Evolutionary conservation across 2,329 filamentous ascomycete species (phyloP).

Genomic region (Penicillium oxalicum): DNA sequence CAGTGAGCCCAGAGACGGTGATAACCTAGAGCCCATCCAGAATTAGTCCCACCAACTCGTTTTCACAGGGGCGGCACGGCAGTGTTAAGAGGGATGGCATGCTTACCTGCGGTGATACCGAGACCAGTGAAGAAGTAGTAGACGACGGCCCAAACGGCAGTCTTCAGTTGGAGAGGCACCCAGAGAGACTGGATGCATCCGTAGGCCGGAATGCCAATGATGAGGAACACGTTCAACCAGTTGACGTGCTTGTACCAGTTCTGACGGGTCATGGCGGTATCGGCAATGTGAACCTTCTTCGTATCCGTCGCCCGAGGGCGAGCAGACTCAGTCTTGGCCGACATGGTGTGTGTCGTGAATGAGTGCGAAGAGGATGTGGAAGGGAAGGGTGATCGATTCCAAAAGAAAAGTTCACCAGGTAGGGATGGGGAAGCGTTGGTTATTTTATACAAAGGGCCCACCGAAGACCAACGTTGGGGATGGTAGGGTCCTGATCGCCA

Average conservation of each 20-base stretch:
- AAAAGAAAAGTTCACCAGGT: constrained; percentile 2
- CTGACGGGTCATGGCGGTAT: constrained; percentile 67
- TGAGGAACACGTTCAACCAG: constrained; percentile 83
- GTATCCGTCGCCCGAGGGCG: constrained; percentile 35
- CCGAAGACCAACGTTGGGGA: constrained; percentile 23
- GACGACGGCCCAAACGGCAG: constrained; percentile 63
- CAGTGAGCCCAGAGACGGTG: constrained; percentile 83
- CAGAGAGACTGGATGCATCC: constrained; percentile 71
- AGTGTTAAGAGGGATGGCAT: neutral
- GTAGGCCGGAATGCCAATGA: constrained; percentile 67
- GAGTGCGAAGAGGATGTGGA: constrained; percentile 9
- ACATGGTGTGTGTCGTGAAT: constrained; percentile 25
- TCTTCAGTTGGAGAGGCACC: constrained; percentile 68
- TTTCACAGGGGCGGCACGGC: too few relatives aligned
- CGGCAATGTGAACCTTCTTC: constrained; percentile 80
- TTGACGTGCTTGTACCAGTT: constrained; percentile 94
- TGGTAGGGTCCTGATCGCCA: constrained; percentile 18
- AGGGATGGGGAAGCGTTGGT: constrained; percentile 5
- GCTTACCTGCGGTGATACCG: constrained; percentile 69
- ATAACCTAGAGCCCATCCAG: constrained; percentile 48
- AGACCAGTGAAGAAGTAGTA: constrained; percentile 83
- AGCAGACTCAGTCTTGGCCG: constrained; percentile 30
- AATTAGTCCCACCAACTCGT: neutral
- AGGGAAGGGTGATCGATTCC: neutral
- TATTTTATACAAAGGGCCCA: constrained; percentile 22